Evolutionary conservation across 805 yeast species (phyloP).

Genomic region (Zygoascus biomembranicola): DNA sequence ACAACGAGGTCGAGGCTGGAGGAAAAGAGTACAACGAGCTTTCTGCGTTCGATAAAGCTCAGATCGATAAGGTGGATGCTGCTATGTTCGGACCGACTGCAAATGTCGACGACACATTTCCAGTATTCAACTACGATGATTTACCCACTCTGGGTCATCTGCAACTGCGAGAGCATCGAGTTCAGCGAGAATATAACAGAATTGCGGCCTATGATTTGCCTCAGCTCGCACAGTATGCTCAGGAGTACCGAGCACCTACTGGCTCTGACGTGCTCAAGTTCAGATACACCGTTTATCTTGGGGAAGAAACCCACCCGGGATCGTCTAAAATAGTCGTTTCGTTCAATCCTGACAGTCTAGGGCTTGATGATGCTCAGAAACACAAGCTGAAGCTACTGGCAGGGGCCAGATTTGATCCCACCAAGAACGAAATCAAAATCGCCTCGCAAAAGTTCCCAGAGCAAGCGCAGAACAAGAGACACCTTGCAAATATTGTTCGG

Average conservation of each 20-base stretch:
- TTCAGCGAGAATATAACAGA: conserved; percentile 66
- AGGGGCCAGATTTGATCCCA: conserved; percentile 65
- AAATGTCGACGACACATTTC: conserved; percentile 3
- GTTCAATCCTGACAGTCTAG: conserved; percentile 37
- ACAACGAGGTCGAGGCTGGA: conserved; percentile 19
- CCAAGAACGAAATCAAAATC: conserved; percentile 52
- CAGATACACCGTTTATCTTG: conserved; percentile 64
- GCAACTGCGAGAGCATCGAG: conserved; percentile 61
- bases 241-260: conserved; percentile 44
- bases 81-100: conserved; percentile 19
- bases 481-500: conserved; percentile 54
- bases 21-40: conserved; percentile 14
- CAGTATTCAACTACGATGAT: conserved; percentile 48
- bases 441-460: conserved; percentile 59
- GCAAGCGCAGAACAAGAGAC: conserved; percentile 80
- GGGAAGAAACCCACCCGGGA: conserved; percentile 68
- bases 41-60: conserved; percentile 10
- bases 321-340: conserved; percentile 60
- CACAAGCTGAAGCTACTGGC: conserved; percentile 77
- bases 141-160: conserved; percentile 65
- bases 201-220: conserved; percentile 93
- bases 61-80: conserved; percentile 17
- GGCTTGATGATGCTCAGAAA: conserved; percentile 41
- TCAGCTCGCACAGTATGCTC: conserved; percentile 35
- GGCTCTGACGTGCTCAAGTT: conserved; percentile 38